phyloP scores from a whole-genome alignment of 2,329 filamentous ascomycete genomes.

The Aspergillus fischeri region DNA sequence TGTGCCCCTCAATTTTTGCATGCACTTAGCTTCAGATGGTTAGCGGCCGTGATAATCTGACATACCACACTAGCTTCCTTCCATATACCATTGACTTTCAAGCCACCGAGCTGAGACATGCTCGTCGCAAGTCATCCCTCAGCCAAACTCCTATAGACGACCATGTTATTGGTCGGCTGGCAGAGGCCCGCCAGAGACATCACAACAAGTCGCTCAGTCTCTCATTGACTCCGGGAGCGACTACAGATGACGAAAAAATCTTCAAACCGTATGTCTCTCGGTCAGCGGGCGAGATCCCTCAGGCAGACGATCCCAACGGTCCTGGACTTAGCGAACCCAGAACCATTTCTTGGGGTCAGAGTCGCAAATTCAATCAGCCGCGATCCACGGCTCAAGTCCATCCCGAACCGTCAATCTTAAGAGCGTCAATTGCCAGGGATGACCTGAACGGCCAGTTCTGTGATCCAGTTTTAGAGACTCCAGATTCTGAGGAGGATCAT shows the following conservation, averaged over 20 bases:
- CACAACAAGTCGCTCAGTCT: slow-evolving; percentile 19
- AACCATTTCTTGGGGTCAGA: slow-evolving; percentile 69
- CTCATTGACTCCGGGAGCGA: slow-evolving; percentile 35
- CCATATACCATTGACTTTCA: slow-evolving; percentile 37
- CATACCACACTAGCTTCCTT: slow-evolving; percentile 24
- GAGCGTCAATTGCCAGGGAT: slow-evolving; percentile 33
- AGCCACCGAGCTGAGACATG: slow-evolving; percentile 17
- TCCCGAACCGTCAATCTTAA: slow-evolving; percentile 68
- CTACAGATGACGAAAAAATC: slow-evolving; percentile 36
- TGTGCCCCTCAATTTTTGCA: background rate
- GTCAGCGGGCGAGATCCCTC: slow-evolving; percentile 23
- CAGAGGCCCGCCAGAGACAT: slow-evolving; percentile 16
- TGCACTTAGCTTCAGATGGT: background rate
- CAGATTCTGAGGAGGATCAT: slow-evolving; percentile 34
- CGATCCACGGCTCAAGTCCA: slow-evolving; percentile 69
- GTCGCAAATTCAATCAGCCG: slow-evolving; percentile 69
- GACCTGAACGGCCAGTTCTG: slow-evolving; percentile 18
- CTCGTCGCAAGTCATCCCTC: slow-evolving; percentile 20
- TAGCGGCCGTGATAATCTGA: slow-evolving; percentile 4
- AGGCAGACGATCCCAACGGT: slow-evolving; percentile 26
- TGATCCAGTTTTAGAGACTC: slow-evolving; percentile 13
- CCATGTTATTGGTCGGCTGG: slow-evolving; percentile 21
- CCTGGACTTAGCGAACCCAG: slow-evolving; percentile 60
- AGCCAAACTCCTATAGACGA: slow-evolving; percentile 21
- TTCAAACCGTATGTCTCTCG: slow-evolving; percentile 32